These are phyloP conservation scores for Aaosphaeria pasadenensis DNA, from an alignment of 2,329 filamentous ascomycete species.

Conservation along the genomic window DNA sequence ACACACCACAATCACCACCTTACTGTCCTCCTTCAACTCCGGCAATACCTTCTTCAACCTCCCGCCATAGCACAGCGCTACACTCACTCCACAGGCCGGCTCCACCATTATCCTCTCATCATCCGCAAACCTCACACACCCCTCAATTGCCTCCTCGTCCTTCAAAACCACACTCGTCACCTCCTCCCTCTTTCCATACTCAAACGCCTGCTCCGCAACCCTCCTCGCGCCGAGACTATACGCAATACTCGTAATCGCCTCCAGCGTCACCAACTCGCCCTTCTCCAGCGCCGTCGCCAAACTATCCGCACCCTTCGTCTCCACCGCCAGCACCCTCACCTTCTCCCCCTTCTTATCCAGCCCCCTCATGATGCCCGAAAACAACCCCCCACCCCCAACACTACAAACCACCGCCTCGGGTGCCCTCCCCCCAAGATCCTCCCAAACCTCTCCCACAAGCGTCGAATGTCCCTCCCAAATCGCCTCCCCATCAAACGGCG, in stretches of 20 bases:
- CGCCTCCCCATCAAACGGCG: background rate
- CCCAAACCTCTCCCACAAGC: background rate
- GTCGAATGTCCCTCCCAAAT: background rate
- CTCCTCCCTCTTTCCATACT: slow-evolving; percentile 50
- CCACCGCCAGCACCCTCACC: slow-evolving; percentile 61
- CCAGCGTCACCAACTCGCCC: background rate
- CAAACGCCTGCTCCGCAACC: slow-evolving; percentile 64
- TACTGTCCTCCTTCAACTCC: slow-evolving; percentile 57
- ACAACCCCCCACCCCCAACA: background rate
- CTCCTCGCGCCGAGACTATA: slow-evolving; percentile 34
- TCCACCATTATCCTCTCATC: slow-evolving; percentile 79
- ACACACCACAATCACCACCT: slow-evolving; percentile 81
- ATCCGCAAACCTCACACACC: slow-evolving; percentile 71
- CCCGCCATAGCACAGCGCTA: slow-evolving; percentile 64
- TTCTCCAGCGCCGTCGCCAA: slow-evolving; percentile 51
- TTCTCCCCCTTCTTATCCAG: slow-evolving; percentile 42
- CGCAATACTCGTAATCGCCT: background rate
- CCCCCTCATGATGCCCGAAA: background rate
- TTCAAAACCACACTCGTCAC: slow-evolving; percentile 61
- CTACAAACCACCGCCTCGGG: background rate
- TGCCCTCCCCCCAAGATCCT: background rate
- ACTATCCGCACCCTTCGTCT: slow-evolving; percentile 72
- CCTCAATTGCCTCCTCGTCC: slow-evolving; percentile 74
- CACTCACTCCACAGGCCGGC: slow-evolving; percentile 73
- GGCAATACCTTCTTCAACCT: slow-evolving; percentile 52